These are phyloP conservation scores for Ophiocordyceps sinensis DNA, from an alignment of 2,329 filamentous ascomycete species.

Conservation along the genomic window DNA sequence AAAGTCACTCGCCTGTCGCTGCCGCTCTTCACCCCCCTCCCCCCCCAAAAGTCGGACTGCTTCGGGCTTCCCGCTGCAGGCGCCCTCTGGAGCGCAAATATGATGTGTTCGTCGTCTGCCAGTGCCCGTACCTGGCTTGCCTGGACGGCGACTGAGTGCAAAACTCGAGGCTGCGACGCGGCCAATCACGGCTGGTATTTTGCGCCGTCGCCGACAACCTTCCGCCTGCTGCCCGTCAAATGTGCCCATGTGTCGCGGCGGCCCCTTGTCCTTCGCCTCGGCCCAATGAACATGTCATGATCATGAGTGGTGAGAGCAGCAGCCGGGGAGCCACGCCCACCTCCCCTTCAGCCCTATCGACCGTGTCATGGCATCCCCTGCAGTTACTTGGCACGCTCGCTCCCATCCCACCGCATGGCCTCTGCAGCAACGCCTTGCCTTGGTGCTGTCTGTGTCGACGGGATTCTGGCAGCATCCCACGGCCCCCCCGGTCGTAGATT, in stretches of 20 bases:
- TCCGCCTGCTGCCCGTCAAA: neutral
- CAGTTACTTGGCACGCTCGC: neutral
- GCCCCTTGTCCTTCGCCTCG: neutral
- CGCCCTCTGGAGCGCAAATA: neutral
- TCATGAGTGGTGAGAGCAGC: neutral
- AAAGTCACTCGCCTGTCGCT: neutral
- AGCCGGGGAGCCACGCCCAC: slow-evolving; percentile 1
- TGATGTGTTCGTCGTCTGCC: neutral
- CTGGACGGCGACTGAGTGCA: neutral
- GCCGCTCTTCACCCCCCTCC: neutral
- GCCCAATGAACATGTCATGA: neutral
- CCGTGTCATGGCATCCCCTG: slow-evolving; percentile 1
- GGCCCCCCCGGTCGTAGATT: neutral
- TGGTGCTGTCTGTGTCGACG: neutral
- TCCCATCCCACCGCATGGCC: neutral
- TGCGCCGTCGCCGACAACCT: slow-evolving; percentile 1
- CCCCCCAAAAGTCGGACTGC: neutral
- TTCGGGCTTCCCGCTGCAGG: neutral
- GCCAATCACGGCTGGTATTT: neutral
- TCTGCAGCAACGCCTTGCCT: neutral
- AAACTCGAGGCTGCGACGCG: slow-evolving; percentile 1
- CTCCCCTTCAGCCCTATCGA: slow-evolving; percentile 7
- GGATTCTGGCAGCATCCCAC: neutral
- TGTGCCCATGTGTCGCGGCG: neutral
- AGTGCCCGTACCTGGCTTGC: neutral